Percentiles rank a stretch among this genome's conserved stretches.
These are phyloP conservation scores for Plasmodium relictum DNA, from an alignment of 169 alveolate genomes.

Conservation along the genomic window DNA sequence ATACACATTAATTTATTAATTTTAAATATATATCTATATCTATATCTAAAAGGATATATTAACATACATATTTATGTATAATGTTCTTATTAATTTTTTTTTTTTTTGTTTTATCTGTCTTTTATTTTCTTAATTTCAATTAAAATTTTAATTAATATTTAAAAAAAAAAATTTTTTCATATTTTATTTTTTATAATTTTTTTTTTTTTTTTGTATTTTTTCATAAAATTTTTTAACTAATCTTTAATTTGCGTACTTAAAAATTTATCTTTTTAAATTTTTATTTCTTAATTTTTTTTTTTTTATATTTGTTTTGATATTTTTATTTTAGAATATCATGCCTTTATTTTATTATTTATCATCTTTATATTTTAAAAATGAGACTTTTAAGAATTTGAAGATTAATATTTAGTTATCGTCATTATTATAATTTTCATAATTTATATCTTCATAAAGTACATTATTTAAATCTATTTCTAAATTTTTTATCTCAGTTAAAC, in stretches of 20 bases:
- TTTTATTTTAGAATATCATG: no score
- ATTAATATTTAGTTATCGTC: slow-evolving; percentile 22
- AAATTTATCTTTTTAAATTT: background rate
- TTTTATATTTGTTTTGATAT: background rate
- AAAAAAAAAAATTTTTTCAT: background rate
- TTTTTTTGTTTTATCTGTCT: background rate
- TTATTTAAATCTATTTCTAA: slow-evolving; percentile 53
- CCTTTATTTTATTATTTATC: no score
- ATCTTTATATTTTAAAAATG: background rate
- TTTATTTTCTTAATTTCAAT: background rate
- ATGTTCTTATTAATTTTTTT: background rate
- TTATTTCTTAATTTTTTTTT: background rate
- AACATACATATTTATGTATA: background rate
- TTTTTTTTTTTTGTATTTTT: background rate
- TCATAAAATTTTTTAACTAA: background rate
- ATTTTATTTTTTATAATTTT: background rate
- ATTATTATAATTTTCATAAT: slow-evolving; percentile 55
- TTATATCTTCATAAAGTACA: slow-evolving; percentile 61
- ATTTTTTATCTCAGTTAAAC: slow-evolving; percentile 33
- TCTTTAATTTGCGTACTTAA: background rate
- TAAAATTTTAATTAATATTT: slow-evolving; percentile 7
- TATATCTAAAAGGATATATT: background rate
- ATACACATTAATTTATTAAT: background rate
- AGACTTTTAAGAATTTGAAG: background rate
- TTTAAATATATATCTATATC: background rate